Percentiles rank a stretch among this genome's conserved stretches.
Conservation (phyloP, 1,284 basidiomycete genomes). For the Melampsora larici-populina region DNA sequence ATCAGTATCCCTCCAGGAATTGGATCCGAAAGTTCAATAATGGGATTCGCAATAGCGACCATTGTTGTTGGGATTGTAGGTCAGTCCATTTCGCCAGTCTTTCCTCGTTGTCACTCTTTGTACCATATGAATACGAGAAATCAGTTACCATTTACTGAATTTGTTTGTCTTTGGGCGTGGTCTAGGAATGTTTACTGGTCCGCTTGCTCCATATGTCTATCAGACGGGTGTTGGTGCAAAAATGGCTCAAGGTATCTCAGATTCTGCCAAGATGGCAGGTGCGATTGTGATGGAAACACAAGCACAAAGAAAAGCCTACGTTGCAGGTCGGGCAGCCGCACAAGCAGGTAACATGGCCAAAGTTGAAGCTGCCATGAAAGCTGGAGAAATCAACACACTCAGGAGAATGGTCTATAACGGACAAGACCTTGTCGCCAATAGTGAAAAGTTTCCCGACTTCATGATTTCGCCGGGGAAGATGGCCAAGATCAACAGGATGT, state of each 20-base stretch:
- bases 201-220: background rate
- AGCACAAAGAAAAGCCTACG: background rate
- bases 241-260: background rate
- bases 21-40: background rate
- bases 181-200: background rate
- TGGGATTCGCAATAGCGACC: conserved; percentile 32
- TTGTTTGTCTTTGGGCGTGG: background rate
- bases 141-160: too few species aligned
- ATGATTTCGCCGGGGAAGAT: background rate
- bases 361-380: background rate
- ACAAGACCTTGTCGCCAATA: background rate
- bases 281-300: background rate
- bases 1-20: conserved; percentile 24
- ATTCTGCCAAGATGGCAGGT: background rate
- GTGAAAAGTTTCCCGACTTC: background rate
- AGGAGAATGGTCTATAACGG: background rate
- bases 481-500: conserved; percentile 1
- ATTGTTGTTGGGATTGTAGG: conserved; percentile 14
- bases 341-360: background rate
- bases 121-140: background rate
- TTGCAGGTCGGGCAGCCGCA: background rate
- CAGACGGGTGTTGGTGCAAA: background rate
- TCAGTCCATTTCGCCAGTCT: background rate
- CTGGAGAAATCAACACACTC: background rate
- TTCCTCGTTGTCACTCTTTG: background rate